Conservation (phyloP, 2,329 filamentous ascomycete species). For the Fusarium multiceps region DNA sequence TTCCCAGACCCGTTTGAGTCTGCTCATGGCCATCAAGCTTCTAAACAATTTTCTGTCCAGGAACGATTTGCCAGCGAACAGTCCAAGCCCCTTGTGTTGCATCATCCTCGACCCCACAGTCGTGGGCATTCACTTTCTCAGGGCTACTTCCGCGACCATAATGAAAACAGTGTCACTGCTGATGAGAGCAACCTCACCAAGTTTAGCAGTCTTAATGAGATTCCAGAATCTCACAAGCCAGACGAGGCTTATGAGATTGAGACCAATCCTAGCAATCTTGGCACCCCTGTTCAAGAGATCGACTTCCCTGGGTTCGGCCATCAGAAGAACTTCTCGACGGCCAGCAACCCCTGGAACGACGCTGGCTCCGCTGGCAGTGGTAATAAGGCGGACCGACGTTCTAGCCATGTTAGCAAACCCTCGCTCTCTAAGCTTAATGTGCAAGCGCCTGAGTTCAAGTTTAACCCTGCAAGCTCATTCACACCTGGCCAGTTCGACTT, state of each 20-base stretch:
- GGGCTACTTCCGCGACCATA: constrained; percentile 69
- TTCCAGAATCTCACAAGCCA: constrained; percentile 55
- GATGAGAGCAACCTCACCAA: constrained; percentile 37
- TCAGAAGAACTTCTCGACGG: constrained; percentile 65
- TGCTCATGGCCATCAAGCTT: constrained; percentile 57
- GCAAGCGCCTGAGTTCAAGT: constrained; percentile 88
- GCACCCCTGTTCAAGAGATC: constrained; percentile 68
- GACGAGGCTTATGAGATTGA: constrained; percentile 74
- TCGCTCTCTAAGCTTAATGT: constrained; percentile 87
- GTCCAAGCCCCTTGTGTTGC: constrained; percentile 67
- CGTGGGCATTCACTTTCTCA: constrained; percentile 78
- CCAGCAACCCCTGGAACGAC: constrained; percentile 73
- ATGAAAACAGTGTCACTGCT: constrained; percentile 52
- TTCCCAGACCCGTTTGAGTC: constrained; percentile 42
- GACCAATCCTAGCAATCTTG: constrained; percentile 78
- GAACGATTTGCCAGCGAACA: constrained; percentile 65
- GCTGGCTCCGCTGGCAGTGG: constrained; percentile 52
- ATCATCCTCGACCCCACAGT: constrained; percentile 80
- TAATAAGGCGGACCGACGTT: constrained; percentile 53
- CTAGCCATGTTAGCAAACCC: constrained; percentile 72
- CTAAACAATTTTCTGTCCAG: constrained; percentile 61
- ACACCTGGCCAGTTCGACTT: constrained; percentile 43
- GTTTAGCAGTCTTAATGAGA: constrained; percentile 55
- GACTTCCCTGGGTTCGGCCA: constrained; percentile 63
- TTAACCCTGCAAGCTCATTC: constrained; percentile 63